A percentile compares a stretch with the other conserved stretches of the same genome.
Evolutionary conservation across 768 basidiomycete species (phyloP).

Genomic region (Leccinum longicurvipes): DNA sequence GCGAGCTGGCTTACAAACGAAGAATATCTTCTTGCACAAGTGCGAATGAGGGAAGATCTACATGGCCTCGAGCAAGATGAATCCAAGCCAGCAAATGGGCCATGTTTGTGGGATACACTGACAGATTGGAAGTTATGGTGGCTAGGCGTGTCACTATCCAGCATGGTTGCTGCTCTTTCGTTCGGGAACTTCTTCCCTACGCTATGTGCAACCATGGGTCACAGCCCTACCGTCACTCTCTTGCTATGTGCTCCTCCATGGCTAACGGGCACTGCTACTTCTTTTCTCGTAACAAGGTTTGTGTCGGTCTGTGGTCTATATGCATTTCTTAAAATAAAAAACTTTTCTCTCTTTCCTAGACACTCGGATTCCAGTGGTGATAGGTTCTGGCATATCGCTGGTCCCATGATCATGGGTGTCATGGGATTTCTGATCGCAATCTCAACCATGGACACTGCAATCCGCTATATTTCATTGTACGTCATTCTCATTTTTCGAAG

Average conservation of each 20-base stretch:
- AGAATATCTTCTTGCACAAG: conserved; percentile 52
- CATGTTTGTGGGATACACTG: conserved; percentile 54
- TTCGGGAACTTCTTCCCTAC: conserved; percentile 84
- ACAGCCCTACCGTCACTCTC: conserved; percentile 55
- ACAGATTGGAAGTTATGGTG: conserved; percentile 82
- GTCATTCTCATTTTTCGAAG: conserved; percentile 11
- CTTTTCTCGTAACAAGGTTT: conserved; percentile 52
- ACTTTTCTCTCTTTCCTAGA: conserved; percentile 29
- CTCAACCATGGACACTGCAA: conserved; percentile 55
- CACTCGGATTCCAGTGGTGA: conserved; percentile 72
- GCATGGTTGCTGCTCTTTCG: conserved; percentile 52
- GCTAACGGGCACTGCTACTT: conserved; percentile 55
- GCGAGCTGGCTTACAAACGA: conserved; percentile 55
- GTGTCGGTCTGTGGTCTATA: not conserved
- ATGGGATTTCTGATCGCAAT: conserved; percentile 65
- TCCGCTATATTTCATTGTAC: conserved; percentile 64
- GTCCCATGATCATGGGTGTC: conserved; percentile 53
- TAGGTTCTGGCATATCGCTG: conserved; percentile 66
- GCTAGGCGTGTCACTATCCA: conserved; percentile 60
- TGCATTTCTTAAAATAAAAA: not conserved
- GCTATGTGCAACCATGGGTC: conserved; percentile 68
- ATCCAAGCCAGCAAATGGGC: conserved; percentile 33
- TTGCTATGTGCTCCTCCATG: conserved; percentile 78
- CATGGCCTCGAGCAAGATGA: conserved; percentile 49
- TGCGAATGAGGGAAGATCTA: conserved; percentile 60